Evolutionary conservation across 164 flowering plant species (phyloP), one percentile per base, ranked within the genome.

Genomic region (Vitis vinifera): DNA sequence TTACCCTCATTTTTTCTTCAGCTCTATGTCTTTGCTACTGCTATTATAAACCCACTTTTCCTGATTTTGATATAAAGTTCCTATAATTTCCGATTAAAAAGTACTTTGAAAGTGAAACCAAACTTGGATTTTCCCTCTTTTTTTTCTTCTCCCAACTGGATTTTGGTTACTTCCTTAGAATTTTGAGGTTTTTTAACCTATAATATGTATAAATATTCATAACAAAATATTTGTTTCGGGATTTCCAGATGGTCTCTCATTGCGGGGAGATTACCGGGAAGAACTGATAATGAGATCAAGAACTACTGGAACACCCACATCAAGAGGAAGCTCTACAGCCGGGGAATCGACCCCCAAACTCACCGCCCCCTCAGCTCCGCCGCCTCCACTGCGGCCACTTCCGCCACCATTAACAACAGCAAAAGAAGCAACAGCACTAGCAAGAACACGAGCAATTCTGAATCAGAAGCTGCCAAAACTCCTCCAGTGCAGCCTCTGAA

Each of bases 211-310:
- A 23, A 23, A 23, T 23, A 23, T 23, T 23, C 2, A 23, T 23
- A 23, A 23, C 27, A 23, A 11, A 51, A n/a, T 17, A 13, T 55
- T 31, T 14, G 60, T 61, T 29, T 64, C 0, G 2, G 27, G 27
- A 44, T 57, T 37, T 30, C 27, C 61, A 79, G 82, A 49, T 79
- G 82, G 82, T 76, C 82, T 19, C 60, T 76, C 10, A 79, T 79
- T 50, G 82, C 82, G 9, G 73, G 67, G 15, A 48, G 82, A 1
- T 65, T 79, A 31, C 82, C 79, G 0, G 82, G 79, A 60, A 75
- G 81, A 71, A 78, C 81, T 2, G 81, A 78, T 23, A 79, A 79
- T 58, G 82, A 79, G 66, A 79, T 79, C 51, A 79, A 79, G 75
- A 79, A 79, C 50, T 79, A 79, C 51, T 79, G 82, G 79, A 73